Evolutionary conservation across 305 asterid species (phyloP).

Genomic region (Rubia tinctorum): DNA sequence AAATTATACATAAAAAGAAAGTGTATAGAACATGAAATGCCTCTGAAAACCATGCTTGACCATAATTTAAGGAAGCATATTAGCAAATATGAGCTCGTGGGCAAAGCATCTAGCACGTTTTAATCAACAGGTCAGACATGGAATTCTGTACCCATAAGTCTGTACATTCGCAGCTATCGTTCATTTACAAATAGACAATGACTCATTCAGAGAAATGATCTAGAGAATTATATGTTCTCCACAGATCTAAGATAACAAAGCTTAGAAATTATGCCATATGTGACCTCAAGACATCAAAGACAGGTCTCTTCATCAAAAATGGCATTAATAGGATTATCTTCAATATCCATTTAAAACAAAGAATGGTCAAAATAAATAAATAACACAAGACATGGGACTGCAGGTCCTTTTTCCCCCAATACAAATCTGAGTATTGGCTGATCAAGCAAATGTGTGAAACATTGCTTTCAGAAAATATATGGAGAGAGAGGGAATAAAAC

Average conservation of each 20-base stretch:
- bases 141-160: not conserved
- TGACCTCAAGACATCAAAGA: not conserved
- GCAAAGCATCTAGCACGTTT: not conserved
- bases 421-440: not conserved
- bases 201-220: not conserved
- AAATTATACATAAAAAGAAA: too few species aligned
- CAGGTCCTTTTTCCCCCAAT: not conserved
- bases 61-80: not conserved
- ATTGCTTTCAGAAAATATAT: slow-evolving; percentile 4
- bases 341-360: not conserved
- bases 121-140: not conserved
- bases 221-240: not conserved
- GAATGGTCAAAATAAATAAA: slow-evolving; percentile 5
- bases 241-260: too few species aligned
- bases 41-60: not conserved
- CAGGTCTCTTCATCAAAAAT: not conserved
- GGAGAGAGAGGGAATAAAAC: slow-evolving; percentile 5
- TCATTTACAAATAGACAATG: not conserved
- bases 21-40: not conserved
- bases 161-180: not conserved
- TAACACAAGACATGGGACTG: not conserved
- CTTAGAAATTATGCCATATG: not conserved
- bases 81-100: not conserved
- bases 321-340: not conserved
- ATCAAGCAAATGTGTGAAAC: not conserved